Evolutionary conservation across 768 basidiomycete species (phyloP), one percentile per base, ranked within the genome.

Genomic region (Leucogyrophana mollusca): DNA sequence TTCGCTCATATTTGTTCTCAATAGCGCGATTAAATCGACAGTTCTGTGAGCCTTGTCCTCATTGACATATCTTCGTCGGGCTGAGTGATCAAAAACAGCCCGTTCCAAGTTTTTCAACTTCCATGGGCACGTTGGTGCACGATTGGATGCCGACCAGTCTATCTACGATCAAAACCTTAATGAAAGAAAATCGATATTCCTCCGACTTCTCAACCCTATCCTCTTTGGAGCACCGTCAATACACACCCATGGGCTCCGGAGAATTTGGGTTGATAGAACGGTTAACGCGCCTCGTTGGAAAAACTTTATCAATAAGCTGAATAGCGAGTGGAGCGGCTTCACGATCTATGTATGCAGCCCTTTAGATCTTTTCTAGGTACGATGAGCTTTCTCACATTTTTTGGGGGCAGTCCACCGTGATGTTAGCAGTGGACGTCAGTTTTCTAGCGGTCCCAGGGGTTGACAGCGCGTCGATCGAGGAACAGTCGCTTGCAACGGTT

Each of bases 381-480:
- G 9, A 18, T 10, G 11, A 35, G 2, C 9, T n/a, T 42, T 13
- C 6, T 43, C 16, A 34, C 25, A 14, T n/a, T 34, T 11, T 17
- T 18, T 24, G 37, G 17, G 13, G 13, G 37, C 16, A 80, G 77
- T 70, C 69, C 1, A 77, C 75, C 3, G 75, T 81, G 11, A 59
- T 82, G 37, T 58, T 81, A 5, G 73, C 73, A n/a, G 75, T 76
- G 2, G 79, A 80, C 43, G 73, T 83, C 2, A 73, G 73, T 0
- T 78, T 80, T 53, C 57, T 83, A 9, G 72, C 76, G 8, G 78
- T 79, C 17, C 70, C 73, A 18, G 64, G 64, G 33, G 66, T 74
- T 37, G 68, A 34, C 24, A 2, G 57, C 37, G 44, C 21, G 8
- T 8, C 16, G 13, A 4, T 21, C 21, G 13, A 36, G n/a, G 21